Evolutionary conservation across 352 stramenopile genomes (phyloP).

Genomic region (Peronospora farinosa): DNA sequence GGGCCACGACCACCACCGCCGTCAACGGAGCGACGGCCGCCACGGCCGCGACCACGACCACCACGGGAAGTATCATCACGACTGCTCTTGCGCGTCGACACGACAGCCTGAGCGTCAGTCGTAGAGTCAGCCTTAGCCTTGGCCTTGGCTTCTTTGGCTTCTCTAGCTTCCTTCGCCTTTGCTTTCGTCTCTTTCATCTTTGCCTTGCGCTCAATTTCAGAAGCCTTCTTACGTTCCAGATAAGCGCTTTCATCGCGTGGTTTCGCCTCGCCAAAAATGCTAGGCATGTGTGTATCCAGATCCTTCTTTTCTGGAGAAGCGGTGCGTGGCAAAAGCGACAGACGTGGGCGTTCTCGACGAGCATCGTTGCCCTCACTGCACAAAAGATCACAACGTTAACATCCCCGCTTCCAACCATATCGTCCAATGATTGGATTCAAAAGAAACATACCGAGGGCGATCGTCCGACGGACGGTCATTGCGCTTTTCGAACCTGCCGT

Average conservation of each 20-base stretch:
- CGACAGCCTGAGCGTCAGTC: slow-evolving; percentile 16
- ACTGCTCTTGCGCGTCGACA: slow-evolving; percentile 10
- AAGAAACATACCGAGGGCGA: slow-evolving; percentile 30
- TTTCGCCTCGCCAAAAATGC: slow-evolving; percentile 83
- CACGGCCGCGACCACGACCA: slow-evolving; percentile 35
- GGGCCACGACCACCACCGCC: slow-evolving; percentile 26
- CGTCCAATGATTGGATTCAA: background rate
- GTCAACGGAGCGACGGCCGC: slow-evolving; percentile 25
- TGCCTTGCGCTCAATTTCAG: slow-evolving; percentile 26
- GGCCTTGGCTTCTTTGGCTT: slow-evolving; percentile 20
- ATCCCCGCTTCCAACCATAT: background rate
- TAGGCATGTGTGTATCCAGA: slow-evolving; percentile 37
- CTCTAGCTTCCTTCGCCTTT: slow-evolving; percentile 25
- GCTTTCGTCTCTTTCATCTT: slow-evolving; percentile 29
- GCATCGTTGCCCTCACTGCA: slow-evolving; percentile 23
- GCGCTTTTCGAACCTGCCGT: slow-evolving; percentile 48
- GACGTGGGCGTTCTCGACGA: slow-evolving; percentile 46
- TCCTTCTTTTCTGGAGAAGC: slow-evolving; percentile 35
- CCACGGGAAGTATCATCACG: slow-evolving; percentile 29
- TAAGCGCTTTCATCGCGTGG: slow-evolving; percentile 38
- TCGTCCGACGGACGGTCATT: slow-evolving; percentile 33
- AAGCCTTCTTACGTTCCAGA: slow-evolving; percentile 28
- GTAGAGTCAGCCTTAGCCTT: slow-evolving; percentile 6
- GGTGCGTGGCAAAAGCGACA: slow-evolving; percentile 55
- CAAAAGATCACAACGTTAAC: slow-evolving; percentile 7